Evolutionary conservation across 1,139 yeast genomes (phyloP), one percentile per base, ranked within the genome.

Genomic region (Arxiozyma heterogenica): DNA sequence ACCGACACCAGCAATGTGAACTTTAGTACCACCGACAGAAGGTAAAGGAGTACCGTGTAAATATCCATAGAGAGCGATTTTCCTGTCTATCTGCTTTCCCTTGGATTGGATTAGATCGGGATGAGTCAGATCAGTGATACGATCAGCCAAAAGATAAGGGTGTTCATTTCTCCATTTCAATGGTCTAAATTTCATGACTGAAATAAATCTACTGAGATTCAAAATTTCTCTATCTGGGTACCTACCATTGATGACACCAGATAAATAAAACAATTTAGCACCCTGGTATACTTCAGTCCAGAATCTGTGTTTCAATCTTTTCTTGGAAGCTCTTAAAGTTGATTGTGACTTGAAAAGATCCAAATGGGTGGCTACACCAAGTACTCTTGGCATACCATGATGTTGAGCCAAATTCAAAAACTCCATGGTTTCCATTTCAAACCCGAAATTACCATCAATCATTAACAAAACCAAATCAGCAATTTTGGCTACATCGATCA

Each of bases 241-340:
- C 67, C 99, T 81, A 48, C 98, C 98, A 67, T 94, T 94, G 53
- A 94, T 81, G 52, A 94, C 98, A 64, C 99, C 98, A 1, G 96
- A 88, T 34, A 94, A 76, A 67, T 93, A 91, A 68, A 94, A 94
- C 45, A 94, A 76, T 70, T 94, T 94, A 34, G 99, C 98, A 61
- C 99, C 99, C 69, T 87, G 95, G 69, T 94, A 94, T 48, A 94
- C 98, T 73, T 94, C 99, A 1, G 98, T 94, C 98, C 99, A 94
- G 71, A 94, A 89, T 68, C 99, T 79, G 67, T 88, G 90, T 73
- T 94, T 94, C 64, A 94, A 80, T 61, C 91, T 80, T 69, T 93
- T 94, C 72, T 94, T 94, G 0, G 97, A 82, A 0, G 95, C 88
- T 67, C 98, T 81, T 70, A 93, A 78, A 0, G 97, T 89, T 18